A percentile compares a stretch with the other conserved stretches of the same genome.
These are phyloP conservation scores for Sicyos edulis DNA, from an alignment of 306 rosid genomes.

Conservation along the genomic window DNA sequence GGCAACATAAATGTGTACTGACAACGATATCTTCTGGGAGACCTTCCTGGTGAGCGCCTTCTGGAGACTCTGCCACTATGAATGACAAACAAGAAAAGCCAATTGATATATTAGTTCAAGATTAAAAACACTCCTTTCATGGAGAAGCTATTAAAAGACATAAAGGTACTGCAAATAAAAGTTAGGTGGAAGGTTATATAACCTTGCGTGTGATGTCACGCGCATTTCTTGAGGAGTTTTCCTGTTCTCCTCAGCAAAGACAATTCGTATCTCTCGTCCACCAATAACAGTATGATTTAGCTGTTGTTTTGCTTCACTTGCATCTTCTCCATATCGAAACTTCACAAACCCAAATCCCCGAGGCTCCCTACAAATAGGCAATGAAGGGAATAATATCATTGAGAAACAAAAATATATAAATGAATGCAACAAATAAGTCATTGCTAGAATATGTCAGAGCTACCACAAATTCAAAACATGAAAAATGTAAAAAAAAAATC, in stretches of 20 bases:
- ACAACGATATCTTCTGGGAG: constrained; percentile 74
- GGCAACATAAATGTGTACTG: constrained; percentile 28
- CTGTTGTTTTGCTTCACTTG: constrained; percentile 86
- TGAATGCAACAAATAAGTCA: not conserved
- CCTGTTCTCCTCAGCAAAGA: constrained; percentile 94
- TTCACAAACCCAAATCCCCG: constrained; percentile 99
- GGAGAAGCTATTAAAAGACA: constrained; percentile 14
- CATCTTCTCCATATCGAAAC: constrained; percentile 82
- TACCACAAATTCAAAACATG: not conserved
- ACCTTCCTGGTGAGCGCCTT: constrained; percentile 66
- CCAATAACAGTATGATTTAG: constrained; percentile 83
- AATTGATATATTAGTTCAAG: not conserved
- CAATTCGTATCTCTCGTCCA: constrained; percentile 95
- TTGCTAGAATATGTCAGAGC: not conserved
- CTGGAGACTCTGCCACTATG: constrained; percentile 51
- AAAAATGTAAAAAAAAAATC: not conserved
- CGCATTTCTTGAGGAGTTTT: constrained; percentile 98
- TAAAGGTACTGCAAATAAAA: not conserved
- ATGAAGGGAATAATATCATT: not conserved
- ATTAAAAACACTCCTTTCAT: not conserved
- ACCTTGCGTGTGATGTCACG: constrained; percentile 56
- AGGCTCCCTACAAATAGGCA: constrained; percentile 54
- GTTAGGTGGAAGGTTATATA: not conserved
- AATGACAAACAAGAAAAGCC: not conserved
- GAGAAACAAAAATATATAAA: not conserved